phyloP scores from a whole-genome alignment of 2,329 filamentous ascomycete genomes.

The Xylaria sp. region DNA sequence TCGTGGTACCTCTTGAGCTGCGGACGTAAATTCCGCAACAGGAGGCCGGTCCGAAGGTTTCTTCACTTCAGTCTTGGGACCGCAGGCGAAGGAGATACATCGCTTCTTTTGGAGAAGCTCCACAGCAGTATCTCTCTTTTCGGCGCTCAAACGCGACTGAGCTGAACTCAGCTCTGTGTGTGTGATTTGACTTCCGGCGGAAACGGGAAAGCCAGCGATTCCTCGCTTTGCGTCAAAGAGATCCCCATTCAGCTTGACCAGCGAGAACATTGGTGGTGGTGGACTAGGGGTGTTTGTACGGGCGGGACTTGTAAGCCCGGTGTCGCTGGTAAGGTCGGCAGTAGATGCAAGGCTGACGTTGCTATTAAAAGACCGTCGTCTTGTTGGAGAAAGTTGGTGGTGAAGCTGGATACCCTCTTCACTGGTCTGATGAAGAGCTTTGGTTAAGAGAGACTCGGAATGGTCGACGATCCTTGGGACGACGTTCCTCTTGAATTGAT shows the following conservation, averaged over 20 bases:
- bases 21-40: conserved; percentile 47
- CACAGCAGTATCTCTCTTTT: conserved; percentile 64
- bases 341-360: conserved; percentile 84
- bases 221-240: conserved; percentile 46
- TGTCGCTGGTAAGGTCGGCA: conserved; percentile 93
- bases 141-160: conserved; percentile 37
- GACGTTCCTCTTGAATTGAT: conserved; percentile 59
- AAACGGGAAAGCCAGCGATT: conserved; percentile 43
- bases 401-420: conserved; percentile 58
- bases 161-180: conserved; percentile 34
- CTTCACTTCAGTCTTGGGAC: conserved; percentile 66
- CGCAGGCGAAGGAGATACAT: conserved; percentile 93
- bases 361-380: conserved; percentile 77
- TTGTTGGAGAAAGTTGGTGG: conserved; percentile 52
- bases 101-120: conserved; percentile 79
- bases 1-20: conserved; percentile 54
- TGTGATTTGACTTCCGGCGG: conserved; percentile 42
- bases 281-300: conserved; percentile 89
- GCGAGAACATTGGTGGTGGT: conserved; percentile 71
- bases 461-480: conserved; percentile 63
- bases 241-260: conserved; percentile 53
- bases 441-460: conserved; percentile 86
- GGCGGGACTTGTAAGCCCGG: conserved; percentile 88
- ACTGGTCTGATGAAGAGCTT: conserved; percentile 77
- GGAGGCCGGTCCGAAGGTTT: conserved; percentile 54